Base-by-base conservation (phyloP, 352 stramenopile genomes). In the Phytophthora fragariae region DNA sequence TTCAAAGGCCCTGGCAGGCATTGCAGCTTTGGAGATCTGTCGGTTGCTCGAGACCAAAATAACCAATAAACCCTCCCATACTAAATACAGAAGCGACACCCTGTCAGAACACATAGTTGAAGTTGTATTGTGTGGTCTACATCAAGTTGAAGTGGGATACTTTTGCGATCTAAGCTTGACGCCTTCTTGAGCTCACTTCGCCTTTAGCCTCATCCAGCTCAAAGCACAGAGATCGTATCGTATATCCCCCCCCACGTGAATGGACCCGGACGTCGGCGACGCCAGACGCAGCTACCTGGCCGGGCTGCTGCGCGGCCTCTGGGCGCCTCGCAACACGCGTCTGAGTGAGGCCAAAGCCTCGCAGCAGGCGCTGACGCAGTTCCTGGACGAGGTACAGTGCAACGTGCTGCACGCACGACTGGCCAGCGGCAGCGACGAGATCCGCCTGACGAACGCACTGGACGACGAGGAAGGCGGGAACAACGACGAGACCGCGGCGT, bases 371-470 rank as follows among this genome's bases (percentile, higher is more conserved):
- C 53, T 96, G 39, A 80, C 62, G 9, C 65, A 73, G 39, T 97
- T 97, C 68, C 74, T 97, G 1, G 88, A 97, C 47, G 86, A 95
- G 27, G 72, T 85, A 9, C 85, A 83, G 47, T 93, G 84, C 54
- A 71, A 58, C 1, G 76, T 93, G 52, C 70, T 97, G 1, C 76
- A 91, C 24, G 90, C 87, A 24, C 76, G 77, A 15, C 79, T 91
- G 1, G 52, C 68, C 9, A 67, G 56, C 37, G 75, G 70, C 0
- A 73, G 59, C 19, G 52, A 72, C 15, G 60, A 82, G 17, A 74
- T 78, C 46, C 10, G 29, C 4, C 24, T 83, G 2, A 50, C 61
- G 9, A 80, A 79, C 53, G 24, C 58, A 11, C 33, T 77, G 27
- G 58, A 80, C 15, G 44, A 37, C 35, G 70, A 62, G n/a, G 62